Conservation (phyloP, 164 flowering plant species). For the Vitis amurensis region DNA sequence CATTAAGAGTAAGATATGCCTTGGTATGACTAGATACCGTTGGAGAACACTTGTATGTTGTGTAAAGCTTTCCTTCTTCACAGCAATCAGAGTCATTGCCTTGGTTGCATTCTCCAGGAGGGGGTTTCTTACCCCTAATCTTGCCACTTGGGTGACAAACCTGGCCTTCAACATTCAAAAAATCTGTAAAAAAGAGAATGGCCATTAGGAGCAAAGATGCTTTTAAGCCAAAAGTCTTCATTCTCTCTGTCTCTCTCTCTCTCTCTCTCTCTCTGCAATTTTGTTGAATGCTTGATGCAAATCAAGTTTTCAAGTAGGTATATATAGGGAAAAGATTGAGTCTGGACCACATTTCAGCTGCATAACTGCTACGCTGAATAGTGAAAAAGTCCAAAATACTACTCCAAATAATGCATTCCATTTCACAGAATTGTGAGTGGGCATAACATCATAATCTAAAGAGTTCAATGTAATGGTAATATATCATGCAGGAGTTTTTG, state of each 20-base stretch:
- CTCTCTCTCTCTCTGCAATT: background rate
- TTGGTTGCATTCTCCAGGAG: conserved; percentile 24
- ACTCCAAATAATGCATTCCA: no score
- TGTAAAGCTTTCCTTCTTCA: conserved; percentile 18
- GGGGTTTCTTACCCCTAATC: conserved; percentile 24
- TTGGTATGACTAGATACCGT: conserved; percentile 20
- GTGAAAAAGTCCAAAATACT: no score
- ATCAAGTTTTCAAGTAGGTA: background rate
- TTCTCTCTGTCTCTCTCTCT: background rate
- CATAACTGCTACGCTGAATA: no score
- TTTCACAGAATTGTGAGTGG: no score
- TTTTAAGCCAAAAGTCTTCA: background rate
- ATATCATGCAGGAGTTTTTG: no score
- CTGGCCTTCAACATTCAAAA: conserved; percentile 5
- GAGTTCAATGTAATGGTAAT: no score
- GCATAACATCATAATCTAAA: no score
- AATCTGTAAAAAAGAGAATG: background rate
- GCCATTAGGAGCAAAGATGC: background rate
- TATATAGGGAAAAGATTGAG: background rate
- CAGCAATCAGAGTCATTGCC: conserved; percentile 28
- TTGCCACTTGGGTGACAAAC: conserved; percentile 18
- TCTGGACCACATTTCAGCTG: no score
- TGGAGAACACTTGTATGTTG: conserved; percentile 34
- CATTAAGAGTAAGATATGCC: conserved; percentile 26
- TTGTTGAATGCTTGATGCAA: background rate